Base-by-base conservation (phyloP, 306 rosid genomes). In the Canavalia ensiformis region DNA sequence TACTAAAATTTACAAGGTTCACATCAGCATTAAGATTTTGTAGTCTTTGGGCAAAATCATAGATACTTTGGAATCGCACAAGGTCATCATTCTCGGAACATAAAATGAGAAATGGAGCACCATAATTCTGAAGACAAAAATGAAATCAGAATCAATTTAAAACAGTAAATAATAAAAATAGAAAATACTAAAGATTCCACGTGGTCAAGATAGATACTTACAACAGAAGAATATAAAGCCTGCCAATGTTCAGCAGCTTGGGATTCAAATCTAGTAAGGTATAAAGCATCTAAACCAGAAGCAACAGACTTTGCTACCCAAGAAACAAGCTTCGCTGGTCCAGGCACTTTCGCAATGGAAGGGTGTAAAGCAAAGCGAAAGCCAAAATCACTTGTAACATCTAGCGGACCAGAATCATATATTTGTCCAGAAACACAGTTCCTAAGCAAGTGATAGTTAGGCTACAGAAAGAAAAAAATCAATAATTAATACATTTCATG, bases 341-440 rank as follows among this genome's bases (percentile, higher is more conserved):
- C 99, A 11, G 97, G 96, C 77, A 95, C 81, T 88, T 85, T 93
- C n/a, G 84, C 79, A 68, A 93, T 70, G 47, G 92, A 81, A 28
- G 94, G 94, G 79, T 86, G 98, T 41, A 95, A 74, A 78, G 92
- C 87, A 80, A 89, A 89, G 55, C 92, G 97, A 60, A 93, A 87
- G 82, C 98, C 98, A 60, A 93, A 91, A 82, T 95, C 97, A 83
- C 91, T 91, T 46, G 95, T 93, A 89, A 95, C 90, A 88, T 95
- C 98, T 57, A 95, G 82, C 2, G 99, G 99, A 71, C 96, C 86
- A 79, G 99, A 95, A 86, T 95, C 98, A 81, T 89, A 95, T 68
- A 95, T 88, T 68, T 91, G 92, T 56, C 99, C 99, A 6, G 93
- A 89, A 69, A 93, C 74, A 79, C 91, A 90, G 78, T 86, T 91